Evolutionary conservation across 2,329 filamentous ascomycete genomes (phyloP), one percentile per base, ranked within the genome.

Genomic region (Alternaria gaisen): DNA sequence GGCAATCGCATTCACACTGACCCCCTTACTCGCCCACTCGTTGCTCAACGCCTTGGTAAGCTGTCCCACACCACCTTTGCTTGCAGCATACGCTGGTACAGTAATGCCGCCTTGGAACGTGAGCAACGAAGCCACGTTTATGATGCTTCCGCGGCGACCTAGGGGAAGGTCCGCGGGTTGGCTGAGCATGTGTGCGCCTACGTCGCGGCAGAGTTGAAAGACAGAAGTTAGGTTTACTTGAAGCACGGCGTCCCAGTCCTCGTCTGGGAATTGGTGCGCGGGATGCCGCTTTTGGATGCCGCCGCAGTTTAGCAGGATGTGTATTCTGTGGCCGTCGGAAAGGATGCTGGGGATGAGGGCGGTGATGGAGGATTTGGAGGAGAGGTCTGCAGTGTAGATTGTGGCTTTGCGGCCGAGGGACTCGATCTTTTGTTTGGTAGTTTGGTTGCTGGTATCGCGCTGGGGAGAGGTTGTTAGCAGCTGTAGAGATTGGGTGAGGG

Each of bases 31-130:
- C 0, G 89, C 88, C 93, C 93, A 97, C 81, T 96, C 92, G 75
- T 97, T 97, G 47, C 89, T 88, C 59, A 97, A 83, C 26, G 90
- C 90, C 81, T 95, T 96, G 53, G 92, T 96, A 60, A 96, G 80
- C 81, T 97, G 93, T 6, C 88, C 90, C 0, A 97, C 89, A 9
- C 91, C 93, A 44, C 93, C 93, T 80, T 97, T 97, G 64, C 87
- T 88, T 0, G 93, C 91, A 1, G 93, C 90, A 75, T 97, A 97
- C 1, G 93, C 93, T 0, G 93, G 93, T 1, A 97, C 92, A 0
- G 91, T 97, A 67, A 97, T 84, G 0, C 93, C 93, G 56, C 94
- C 94, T 76, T 97, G 91, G 84, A 94, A 94, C 47, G 88, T 88
- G 38, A 97, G 85, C 41, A 97, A 85, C 12, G 88, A 91, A 11